Base-by-base conservation (phyloP, 2,329 filamentous ascomycete genomes). In the Cercospora sp. region DNA sequence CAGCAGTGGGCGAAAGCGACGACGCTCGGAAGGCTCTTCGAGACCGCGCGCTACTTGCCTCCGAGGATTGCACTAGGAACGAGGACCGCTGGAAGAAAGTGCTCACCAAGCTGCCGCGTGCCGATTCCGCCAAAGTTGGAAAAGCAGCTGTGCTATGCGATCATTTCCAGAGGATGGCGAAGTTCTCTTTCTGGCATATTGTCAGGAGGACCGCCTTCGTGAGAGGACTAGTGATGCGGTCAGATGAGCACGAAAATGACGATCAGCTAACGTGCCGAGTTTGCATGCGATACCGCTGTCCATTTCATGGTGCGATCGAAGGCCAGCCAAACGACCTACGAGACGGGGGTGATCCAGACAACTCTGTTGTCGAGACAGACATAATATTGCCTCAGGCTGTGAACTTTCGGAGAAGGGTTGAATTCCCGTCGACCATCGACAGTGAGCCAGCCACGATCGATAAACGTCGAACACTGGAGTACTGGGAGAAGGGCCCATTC, bases 151-250 rank as follows among this genome's bases (percentile, higher is more conserved):
- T 79, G 4, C 73, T 79, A 4, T 82, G 81, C 66, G 74, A 79
- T 21, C 74, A 73, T 5, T 81, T 83, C 37, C 70, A 78, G 16
- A 71, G 75, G 3, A 73, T 78, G 21, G 76, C 77, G 16, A 71
- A 72, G 1, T 78, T 82, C 63, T 80, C 77, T 43, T 66, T 83
- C 2, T 83, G 80, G 81, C 81, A 82, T 43, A 70, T 83, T 28
- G 80, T 77, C 16, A 70, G 77, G 60, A 76, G 76, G 49, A 76
- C 75, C 61, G 63, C 72, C 30, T 72, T 58, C 43, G 63, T 63
- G 16, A 18, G 26, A 24, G 66, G 65, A 24, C 68, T 74, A 13
- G 65, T 74, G 10, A 34, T 63, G 66, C 21, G 55, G 59, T 9
- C 51, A 67, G 21, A 49, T 28, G 53, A 69, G 3, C 55, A 43